Base-by-base conservation (phyloP, 805 yeast genomes). In the Suhomyces canberraensis region DNA sequence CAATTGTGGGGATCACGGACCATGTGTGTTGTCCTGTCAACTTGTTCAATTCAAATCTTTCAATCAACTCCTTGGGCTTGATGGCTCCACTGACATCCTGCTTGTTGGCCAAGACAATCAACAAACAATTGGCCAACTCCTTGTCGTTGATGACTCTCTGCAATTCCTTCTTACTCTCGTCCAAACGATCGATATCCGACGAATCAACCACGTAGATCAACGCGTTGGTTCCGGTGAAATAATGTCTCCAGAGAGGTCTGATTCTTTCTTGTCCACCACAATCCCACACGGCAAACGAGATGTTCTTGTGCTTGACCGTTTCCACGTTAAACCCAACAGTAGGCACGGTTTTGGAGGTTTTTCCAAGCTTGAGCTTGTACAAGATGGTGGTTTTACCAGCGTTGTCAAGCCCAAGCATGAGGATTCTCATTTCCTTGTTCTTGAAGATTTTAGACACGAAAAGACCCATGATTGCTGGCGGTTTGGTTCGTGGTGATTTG, bases 261-360 rank as follows among this genome's bases (percentile, higher is more conserved):
- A 89, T 77, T 60, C 95, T 73, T 53, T 85, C 95, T 68, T 88
- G 97, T 58, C 96, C 97, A 65, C 97, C 97, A 43, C 93, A 93
- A 61, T 86, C 95, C 95, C 95, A 86, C 56, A 86, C 89, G 42
- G 88, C 87, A 66, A 86, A 84, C 39, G 84, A 80, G 40, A 85
- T 81, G 59, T 84, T 84, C 58, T 81, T 83, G 61, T 82, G 85
- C 40, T 84, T 79, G 44, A 86, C 86, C 3, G 91, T 83, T 61
- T 86, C 95, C 33, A 86, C 93, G 62, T 90, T 90, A 68, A 90
- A 90, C 2, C 96, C 96, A 16, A 88, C 95, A 0, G 96, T 90
- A 16, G 96, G 96, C 4, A 88, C 93, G 0, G 95, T 85, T 29
- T 85, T 79, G 43, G 70, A 75, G 8, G 84, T 75, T 52, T 66